Conservation (phyloP, 192 early-diverging fungal species). For the Coemansia sp. region DNA sequence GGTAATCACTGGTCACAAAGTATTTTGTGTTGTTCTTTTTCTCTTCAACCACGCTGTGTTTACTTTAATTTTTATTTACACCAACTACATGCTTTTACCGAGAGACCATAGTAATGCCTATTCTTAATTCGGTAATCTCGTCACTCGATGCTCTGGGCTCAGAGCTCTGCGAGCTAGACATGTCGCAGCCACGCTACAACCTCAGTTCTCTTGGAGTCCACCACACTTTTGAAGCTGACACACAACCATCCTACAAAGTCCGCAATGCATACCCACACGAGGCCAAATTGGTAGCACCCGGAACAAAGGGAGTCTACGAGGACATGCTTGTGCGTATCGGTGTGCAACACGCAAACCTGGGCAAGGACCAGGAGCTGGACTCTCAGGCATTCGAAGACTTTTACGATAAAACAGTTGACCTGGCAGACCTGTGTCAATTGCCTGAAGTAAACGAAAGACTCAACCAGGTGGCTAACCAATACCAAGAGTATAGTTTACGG, state of each 20-base stretch:
- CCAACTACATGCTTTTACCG: background rate
- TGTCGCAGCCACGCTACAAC: conserved; percentile 42
- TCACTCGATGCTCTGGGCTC: conserved; percentile 38
- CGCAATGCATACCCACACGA: conserved; percentile 45
- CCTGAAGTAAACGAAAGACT: conserved; percentile 48
- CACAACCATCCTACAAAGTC: conserved; percentile 32
- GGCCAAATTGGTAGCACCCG: conserved; percentile 47
- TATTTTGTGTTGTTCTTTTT: too few relatives aligned
- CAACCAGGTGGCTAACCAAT: conserved; percentile 48
- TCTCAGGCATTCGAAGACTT: conserved; percentile 49
- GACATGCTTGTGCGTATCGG: conserved; percentile 50
- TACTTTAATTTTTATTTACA: background rate
- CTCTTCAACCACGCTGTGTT: background rate
- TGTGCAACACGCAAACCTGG: conserved; percentile 44
- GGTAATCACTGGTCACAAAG: too few relatives aligned
- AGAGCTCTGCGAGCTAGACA: conserved; percentile 39
- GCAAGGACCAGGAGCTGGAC: conserved; percentile 42
- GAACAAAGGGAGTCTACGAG: conserved; percentile 51
- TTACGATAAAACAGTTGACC: conserved; percentile 49
- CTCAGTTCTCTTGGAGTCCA: conserved; percentile 27
- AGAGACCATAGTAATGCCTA: conserved; percentile 12
- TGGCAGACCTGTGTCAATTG: conserved; percentile 47
- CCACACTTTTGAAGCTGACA: conserved; percentile 40
- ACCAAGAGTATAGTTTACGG: conserved; percentile 39
- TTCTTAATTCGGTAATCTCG: conserved; percentile 27